Evolutionary conservation across 2,329 filamentous ascomycete species (phyloP).

Genomic region (Ceratocystis eucalypticola): DNA sequence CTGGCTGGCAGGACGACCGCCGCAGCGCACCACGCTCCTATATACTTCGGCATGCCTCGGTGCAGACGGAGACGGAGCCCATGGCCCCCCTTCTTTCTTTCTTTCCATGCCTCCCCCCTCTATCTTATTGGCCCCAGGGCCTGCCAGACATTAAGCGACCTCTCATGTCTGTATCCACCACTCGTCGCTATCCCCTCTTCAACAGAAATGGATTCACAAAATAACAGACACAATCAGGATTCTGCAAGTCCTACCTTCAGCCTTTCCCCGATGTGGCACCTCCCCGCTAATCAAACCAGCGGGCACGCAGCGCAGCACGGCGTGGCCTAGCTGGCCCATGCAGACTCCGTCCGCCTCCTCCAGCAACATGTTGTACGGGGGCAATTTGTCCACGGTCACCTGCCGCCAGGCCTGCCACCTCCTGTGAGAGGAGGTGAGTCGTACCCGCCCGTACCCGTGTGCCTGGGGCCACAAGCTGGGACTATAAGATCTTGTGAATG

Average conservation of each 20-base stretch:
- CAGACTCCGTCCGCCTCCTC: neutral
- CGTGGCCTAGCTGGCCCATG: neutral
- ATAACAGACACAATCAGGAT: no score
- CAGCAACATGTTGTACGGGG: neutral
- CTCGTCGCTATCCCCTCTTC: neutral
- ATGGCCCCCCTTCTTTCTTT: neutral
- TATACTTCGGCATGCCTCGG: no score
- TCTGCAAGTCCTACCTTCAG: neutral
- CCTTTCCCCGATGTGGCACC: neutral
- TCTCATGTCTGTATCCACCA: neutral
- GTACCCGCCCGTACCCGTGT: neutral
- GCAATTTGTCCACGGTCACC: neutral
- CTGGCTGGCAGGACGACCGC: no score
- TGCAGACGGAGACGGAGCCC: no score
- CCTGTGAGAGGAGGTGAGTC: neutral
- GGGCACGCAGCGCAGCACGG: neutral
- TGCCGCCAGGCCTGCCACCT: neutral
- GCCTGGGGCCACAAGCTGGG: neutral
- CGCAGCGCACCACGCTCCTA: no score
- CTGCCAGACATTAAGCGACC: neutral
- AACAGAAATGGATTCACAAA: neutral
- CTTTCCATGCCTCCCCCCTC: neutral
- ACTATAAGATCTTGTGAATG: neutral
- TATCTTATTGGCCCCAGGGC: neutral
- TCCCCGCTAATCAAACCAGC: neutral